phyloP scores from a whole-genome alignment of 148 eudicot genomes.

The Dianthus caryophyllus region DNA sequence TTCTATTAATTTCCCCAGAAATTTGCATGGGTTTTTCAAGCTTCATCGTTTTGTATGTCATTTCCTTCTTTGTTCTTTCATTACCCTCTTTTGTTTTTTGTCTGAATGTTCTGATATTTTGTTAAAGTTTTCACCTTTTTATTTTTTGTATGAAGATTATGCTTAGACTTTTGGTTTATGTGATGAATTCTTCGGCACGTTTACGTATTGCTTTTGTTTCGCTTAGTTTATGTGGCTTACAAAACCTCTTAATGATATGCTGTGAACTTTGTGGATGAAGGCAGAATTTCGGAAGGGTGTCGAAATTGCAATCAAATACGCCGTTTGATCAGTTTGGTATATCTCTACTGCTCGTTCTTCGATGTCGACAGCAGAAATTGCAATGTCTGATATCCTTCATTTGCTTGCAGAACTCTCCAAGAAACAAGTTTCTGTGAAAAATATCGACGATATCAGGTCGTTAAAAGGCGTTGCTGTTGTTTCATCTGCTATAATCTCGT shows the following conservation, averaged over 20 bases:
- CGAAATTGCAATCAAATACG: conserved; percentile 22
- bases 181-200: too few relatives aligned
- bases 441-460: conserved; percentile 18
- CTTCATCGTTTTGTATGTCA: conserved; percentile 22
- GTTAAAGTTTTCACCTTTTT: too few relatives aligned
- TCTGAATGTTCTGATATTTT: too few relatives aligned
- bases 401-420: conserved; percentile 33
- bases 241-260: not conserved
- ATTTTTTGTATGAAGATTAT: too few relatives aligned
- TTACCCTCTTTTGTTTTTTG: not conserved
- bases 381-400: not conserved
- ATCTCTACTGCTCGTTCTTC: not conserved
- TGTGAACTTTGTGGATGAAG: conserved; percentile 30
- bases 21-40: conserved; percentile 20
- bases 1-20: conserved; percentile 16
- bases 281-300: conserved; percentile 51
- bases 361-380: not conserved
- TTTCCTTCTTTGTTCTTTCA: conserved; percentile 9
- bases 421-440: conserved; percentile 20
- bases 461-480: conserved; percentile 32
- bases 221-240: not conserved
- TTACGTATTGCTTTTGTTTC: not conserved
- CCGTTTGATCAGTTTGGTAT: conserved; percentile 43
- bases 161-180: too few relatives aligned
- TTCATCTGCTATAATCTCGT: conserved; percentile 41